Evolutionary conservation across 768 basidiomycete species (phyloP).

Genomic region (Suillus spraguei): DNA sequence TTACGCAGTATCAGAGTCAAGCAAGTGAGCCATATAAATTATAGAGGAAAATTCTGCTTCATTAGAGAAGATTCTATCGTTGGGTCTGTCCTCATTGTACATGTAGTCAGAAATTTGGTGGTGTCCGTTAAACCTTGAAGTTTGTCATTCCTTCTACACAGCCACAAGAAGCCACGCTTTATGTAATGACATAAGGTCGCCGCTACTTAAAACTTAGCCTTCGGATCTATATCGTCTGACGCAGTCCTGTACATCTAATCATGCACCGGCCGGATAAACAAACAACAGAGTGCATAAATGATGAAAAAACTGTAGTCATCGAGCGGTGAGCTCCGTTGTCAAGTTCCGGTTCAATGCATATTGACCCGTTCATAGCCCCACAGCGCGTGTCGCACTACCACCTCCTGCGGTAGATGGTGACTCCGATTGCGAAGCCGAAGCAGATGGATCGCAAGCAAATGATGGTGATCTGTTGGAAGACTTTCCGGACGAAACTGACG

Average conservation of each 20-base stretch:
- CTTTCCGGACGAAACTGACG: slow-evolving; percentile 85
- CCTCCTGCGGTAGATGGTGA: slow-evolving; percentile 19
- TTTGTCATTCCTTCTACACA: slow-evolving; percentile 6
- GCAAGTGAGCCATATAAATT: neutral
- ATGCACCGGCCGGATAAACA: slow-evolving; percentile 7
- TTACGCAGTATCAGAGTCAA: neutral
- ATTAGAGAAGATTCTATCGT: neutral
- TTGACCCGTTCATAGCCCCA: slow-evolving; percentile 21
- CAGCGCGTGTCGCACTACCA: slow-evolving; percentile 53
- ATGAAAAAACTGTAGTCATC: slow-evolving; percentile 26
- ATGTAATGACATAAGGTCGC: neutral
- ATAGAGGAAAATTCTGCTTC: too few species aligned
- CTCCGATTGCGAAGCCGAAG: slow-evolving; percentile 43
- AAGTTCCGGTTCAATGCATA: slow-evolving; percentile 9
- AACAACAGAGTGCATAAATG: slow-evolving; percentile 15
- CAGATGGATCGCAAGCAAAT: slow-evolving; percentile 38
- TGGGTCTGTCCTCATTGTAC: neutral
- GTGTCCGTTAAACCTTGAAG: too few species aligned
- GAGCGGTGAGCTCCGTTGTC: slow-evolving; percentile 22
- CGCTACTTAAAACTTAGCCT: neutral
- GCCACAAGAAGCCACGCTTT: slow-evolving; percentile 7
- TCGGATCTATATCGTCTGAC: neutral
- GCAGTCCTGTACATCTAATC: neutral
- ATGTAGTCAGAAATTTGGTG: too few species aligned
- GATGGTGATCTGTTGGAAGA: slow-evolving; percentile 74